A percentile compares a stretch with the other conserved stretches of the same genome.
Conservation (phyloP, 306 rosid genomes). For the Dryas alaskensis region DNA sequence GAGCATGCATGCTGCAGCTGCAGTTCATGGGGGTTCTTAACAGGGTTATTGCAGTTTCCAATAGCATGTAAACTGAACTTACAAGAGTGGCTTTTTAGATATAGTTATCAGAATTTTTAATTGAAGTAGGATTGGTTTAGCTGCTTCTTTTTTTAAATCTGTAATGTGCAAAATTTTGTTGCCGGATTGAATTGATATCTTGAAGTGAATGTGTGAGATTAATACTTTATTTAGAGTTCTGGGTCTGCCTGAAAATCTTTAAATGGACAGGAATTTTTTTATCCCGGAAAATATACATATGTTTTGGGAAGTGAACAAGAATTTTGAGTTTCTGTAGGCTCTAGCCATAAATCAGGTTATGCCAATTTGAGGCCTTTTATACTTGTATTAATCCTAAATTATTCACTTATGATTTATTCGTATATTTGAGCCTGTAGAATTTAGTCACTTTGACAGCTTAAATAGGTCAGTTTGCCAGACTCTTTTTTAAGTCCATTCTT, state of each 20-base stretch:
- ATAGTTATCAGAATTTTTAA: slow-evolving; percentile 21
- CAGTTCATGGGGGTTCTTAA: slow-evolving; percentile 72
- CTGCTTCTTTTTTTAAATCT: slow-evolving; percentile 43
- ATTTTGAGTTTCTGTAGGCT: neutral
- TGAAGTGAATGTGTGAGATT: slow-evolving; percentile 30
- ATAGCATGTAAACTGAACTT: slow-evolving; percentile 27
- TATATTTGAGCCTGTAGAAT: too few species aligned
- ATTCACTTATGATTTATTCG: too few species aligned
- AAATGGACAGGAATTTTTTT: slow-evolving; percentile 26
- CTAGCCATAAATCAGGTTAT: neutral
- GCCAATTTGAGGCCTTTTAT: neutral
- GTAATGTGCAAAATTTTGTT: slow-evolving; percentile 45
- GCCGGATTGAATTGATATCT: slow-evolving; percentile 41
- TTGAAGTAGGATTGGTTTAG: slow-evolving; percentile 46
- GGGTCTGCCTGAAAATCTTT: slow-evolving; percentile 39
- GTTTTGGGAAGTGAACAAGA: slow-evolving; percentile 9
- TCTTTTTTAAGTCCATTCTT: too few species aligned
- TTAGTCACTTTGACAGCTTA: too few species aligned
- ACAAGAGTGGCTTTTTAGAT: slow-evolving; percentile 28
- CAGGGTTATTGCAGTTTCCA: slow-evolving; percentile 14
- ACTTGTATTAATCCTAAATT: neutral
- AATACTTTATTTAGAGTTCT: slow-evolving; percentile 40
- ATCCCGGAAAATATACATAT: slow-evolving; percentile 8
- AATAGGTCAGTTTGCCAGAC: too few species aligned
- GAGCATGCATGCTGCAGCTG: slow-evolving; percentile 60